These are phyloP conservation scores for Serendipita indica DNA, from an alignment of 768 basidiomycete genomes.

Conservation along the genomic window DNA sequence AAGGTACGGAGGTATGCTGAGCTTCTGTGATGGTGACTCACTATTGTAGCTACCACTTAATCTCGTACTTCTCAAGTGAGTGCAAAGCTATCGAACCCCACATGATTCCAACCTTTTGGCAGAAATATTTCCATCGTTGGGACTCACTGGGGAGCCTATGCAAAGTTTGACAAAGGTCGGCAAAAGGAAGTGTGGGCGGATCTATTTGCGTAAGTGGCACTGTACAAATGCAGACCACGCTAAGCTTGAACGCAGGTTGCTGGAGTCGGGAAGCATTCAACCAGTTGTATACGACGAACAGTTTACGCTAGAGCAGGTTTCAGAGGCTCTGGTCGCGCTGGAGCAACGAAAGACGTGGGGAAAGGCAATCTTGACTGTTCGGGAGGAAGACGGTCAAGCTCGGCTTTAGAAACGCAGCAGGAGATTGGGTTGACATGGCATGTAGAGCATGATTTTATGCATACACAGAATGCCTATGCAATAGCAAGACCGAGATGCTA, in stretches of 20 bases:
- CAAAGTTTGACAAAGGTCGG: conserved; percentile 44
- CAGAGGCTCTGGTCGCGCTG: conserved; percentile 56
- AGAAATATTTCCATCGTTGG: conserved; percentile 73
- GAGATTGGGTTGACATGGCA: background rate
- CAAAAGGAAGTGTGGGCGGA: conserved; percentile 58
- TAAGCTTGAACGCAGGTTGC: conserved; percentile 32
- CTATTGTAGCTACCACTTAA: conserved; percentile 64
- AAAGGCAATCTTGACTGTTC: conserved; percentile 60
- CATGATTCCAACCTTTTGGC: too few relatives aligned
- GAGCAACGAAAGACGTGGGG: conserved; percentile 86
- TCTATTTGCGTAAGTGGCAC: conserved; percentile 40
- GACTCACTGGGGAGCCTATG: conserved; percentile 76
- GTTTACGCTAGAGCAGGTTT: conserved; percentile 51
- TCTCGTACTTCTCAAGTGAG: conserved; percentile 64
- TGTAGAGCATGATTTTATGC: background rate
- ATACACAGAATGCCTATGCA: conserved; percentile 1
- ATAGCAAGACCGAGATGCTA: background rate
- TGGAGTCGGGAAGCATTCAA: conserved; percentile 45
- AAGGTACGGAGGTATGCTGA: conserved; percentile 35
- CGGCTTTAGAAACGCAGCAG: background rate
- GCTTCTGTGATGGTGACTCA: background rate
- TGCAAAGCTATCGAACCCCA: too few relatives aligned
- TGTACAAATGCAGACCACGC: background rate
- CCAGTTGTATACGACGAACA: conserved; percentile 58
- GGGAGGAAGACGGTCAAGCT: conserved; percentile 29